Base-by-base conservation (phyloP, 352 stramenopile species). In the Phytophthora nicotianae region DNA sequence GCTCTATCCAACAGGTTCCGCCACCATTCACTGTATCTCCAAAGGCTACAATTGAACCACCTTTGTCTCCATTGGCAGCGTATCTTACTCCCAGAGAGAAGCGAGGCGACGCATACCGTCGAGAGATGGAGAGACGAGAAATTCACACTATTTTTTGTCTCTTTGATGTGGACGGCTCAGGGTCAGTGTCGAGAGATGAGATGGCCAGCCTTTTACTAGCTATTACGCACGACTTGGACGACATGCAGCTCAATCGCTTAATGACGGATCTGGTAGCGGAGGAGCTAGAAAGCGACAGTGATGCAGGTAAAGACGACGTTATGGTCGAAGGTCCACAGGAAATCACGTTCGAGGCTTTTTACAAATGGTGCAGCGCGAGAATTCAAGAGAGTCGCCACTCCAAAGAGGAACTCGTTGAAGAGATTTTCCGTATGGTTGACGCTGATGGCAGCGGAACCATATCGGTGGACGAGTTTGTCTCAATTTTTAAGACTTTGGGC, bases 351-450 rank as follows among this genome's bases (percentile, higher is more conserved):
- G 82, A 89, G 26, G 66, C 77, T 9, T 91, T 91, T 45, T 85
- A 88, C 64, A 79, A 85, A 33, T 91, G 82, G 82, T 91, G 82
- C 54, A 81, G 75, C 47, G 64, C 75, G 14, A 74, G 79, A 14
- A 89, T 91, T 20, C 78, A 78, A 24, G 77, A 88, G 50, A 76
- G 70, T 58, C 42, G 55, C 2, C 77, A 81, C 35, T 75, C 72
- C 1, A 86, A 91, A 37, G 77, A 89, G 6, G 61, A 88, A 19
- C 60, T 91, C 11, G 79, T 89, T 3, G 66, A 84, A 21, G 79
- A 89, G 59, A 87, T 91, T 38, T 89, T 91, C 59, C 57, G 55
- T n/a, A 86, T 91, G 77, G 72, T 89, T n/a, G 79, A 89, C 47
- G 58, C 74, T 3, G 82, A 91, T 41, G 53, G 60, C 29, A 89